Conservation (phyloP, 768 basidiomycete genomes). For the Auricularia heimuer region DNA sequence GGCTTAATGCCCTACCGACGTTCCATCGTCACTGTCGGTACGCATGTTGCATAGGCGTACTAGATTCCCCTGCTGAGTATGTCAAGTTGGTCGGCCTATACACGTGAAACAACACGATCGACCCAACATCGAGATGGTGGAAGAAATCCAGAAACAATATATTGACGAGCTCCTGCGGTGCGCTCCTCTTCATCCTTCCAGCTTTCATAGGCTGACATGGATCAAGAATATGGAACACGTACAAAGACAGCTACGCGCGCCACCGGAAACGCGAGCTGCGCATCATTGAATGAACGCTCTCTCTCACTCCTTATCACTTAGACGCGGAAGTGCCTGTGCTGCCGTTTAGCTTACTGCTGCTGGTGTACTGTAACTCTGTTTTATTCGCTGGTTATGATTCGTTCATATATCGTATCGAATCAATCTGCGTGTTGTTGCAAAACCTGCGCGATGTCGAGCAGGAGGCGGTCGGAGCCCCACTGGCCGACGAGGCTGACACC, state of each 20-base stretch:
- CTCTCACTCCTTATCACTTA: too few species aligned
- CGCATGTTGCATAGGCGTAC: too few species aligned
- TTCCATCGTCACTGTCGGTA: conserved; percentile 78
- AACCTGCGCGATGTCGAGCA: conserved; percentile 43
- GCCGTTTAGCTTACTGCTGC: too few species aligned
- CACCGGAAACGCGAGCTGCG: conserved; percentile 66
- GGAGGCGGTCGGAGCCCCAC: conserved; percentile 68
- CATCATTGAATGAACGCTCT: conserved; percentile 48
- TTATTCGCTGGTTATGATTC: too few species aligned
- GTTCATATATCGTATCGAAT: too few species aligned
- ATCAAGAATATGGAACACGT: conserved; percentile 85
- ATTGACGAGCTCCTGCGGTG: conserved; percentile 88
- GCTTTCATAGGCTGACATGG: not conserved
- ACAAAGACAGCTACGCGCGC: conserved; percentile 90
- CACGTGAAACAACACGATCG: conserved; percentile 65
- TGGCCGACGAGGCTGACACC: conserved; percentile 79
- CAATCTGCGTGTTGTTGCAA: not conserved
- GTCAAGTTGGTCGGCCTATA: conserved; percentile 73
- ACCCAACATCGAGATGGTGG: conserved; percentile 74
- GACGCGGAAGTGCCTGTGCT: too few species aligned
- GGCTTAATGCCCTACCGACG: conserved; percentile 94
- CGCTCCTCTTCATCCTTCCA: conserved; percentile 16
- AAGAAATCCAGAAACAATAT: conserved; percentile 70
- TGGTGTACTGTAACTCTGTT: too few species aligned
- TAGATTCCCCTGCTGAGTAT: too few species aligned